Percentiles rank a stretch among this genome's conserved stretches.
Conservation (phyloP, 768 basidiomycete species). For the Tricholoma matsutake region DNA sequence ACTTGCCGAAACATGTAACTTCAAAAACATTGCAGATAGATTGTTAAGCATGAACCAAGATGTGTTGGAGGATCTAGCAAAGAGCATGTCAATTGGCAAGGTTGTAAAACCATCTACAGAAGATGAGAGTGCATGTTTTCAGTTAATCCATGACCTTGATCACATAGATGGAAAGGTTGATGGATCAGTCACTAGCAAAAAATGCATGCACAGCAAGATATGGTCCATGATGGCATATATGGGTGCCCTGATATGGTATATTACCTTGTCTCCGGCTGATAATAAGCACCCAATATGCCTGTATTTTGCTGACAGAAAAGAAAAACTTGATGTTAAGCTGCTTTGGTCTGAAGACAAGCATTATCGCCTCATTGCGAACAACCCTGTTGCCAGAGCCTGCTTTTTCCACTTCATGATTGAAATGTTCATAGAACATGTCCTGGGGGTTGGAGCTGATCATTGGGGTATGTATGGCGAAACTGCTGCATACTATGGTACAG, state of each 20-base stretch:
- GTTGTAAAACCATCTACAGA: not conserved
- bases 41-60: conserved; percentile 20
- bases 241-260: conserved; percentile 31
- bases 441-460: conserved; percentile 8
- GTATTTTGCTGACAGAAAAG: conserved; percentile 12
- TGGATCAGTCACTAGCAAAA: conserved; percentile 22
- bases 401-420: not conserved
- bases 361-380: not conserved
- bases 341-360: not conserved
- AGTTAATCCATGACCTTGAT: not conserved
- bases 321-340: not conserved
- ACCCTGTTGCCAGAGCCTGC: not conserved
- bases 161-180: conserved; percentile 5
- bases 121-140: not conserved
- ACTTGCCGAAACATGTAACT: conserved; percentile 21
- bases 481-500: conserved; percentile 27
- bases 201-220: conserved; percentile 27
- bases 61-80: conserved; percentile 16
- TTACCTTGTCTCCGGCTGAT: conserved; percentile 31
- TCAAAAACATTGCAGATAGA: conserved; percentile 20
- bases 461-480: conserved; percentile 21
- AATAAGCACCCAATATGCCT: conserved; percentile 27
- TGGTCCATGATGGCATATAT: conserved; percentile 23
- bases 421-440: not conserved
- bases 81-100: conserved; percentile 15